phyloP scores from a whole-genome alignment of 2,329 filamentous ascomycete genomes.

The Nemania sp. region DNA sequence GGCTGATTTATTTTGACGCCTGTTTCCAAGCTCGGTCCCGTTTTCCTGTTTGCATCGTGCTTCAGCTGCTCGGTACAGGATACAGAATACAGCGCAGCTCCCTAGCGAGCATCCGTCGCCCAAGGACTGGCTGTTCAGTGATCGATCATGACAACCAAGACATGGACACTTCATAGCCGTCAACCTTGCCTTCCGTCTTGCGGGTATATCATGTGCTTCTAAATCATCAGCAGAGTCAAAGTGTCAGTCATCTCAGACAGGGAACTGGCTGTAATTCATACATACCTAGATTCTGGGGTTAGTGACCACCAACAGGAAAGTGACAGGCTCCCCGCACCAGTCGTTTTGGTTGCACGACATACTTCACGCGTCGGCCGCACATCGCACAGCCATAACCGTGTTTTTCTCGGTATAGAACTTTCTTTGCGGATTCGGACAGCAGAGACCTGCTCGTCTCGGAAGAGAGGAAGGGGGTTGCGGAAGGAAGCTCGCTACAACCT shows the following conservation, averaged over 20 bases:
- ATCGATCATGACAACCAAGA: slow-evolving; percentile 18
- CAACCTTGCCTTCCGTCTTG: slow-evolving; percentile 5
- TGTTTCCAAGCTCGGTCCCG: not conserved
- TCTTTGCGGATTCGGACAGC: not conserved
- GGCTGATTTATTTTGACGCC: slow-evolving; percentile 12
- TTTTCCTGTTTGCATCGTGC: not conserved
- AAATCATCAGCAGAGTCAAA: slow-evolving; percentile 8
- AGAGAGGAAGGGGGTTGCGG: slow-evolving; percentile 8
- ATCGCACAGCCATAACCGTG: not conserved
- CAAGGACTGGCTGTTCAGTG: not conserved
- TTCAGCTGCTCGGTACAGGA: not conserved
- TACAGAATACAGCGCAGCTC: not conserved
- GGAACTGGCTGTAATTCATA: not conserved
- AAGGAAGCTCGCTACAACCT: not conserved
- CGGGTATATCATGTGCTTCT: slow-evolving; percentile 17
- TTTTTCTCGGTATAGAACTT: not conserved
- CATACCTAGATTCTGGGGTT: slow-evolving; percentile 4
- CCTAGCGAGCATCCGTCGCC: not conserved
- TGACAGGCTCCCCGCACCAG: slow-evolving; percentile 8
- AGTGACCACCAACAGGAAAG: not conserved
- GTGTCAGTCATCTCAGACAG: not conserved
- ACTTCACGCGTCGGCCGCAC: slow-evolving; percentile 4
- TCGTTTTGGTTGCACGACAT: slow-evolving; percentile 24
- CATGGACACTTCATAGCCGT: slow-evolving; percentile 11
- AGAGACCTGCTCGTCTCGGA: not conserved